phyloP scores from a whole-genome alignment of 306 rosid genomes.

The Nissolia schottii region DNA sequence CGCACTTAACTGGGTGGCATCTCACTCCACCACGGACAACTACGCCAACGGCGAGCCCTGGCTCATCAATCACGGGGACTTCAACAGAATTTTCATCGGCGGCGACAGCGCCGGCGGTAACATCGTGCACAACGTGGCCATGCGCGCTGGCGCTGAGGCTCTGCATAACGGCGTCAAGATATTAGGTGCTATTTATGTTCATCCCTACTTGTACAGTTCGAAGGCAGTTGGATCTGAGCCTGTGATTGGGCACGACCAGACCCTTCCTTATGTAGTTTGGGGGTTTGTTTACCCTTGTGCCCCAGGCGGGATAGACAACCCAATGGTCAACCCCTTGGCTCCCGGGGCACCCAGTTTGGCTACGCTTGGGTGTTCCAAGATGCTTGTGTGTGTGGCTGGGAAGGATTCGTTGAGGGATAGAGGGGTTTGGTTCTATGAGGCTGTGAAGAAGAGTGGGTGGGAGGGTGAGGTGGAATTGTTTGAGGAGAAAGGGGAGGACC shows the following conservation, averaged over 20 bases:
- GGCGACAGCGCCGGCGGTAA: conserved; percentile 39
- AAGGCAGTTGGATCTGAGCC: conserved; percentile 14
- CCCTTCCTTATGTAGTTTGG: background rate
- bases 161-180: background rate
- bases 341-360: conserved; percentile 27
- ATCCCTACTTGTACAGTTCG: conserved; percentile 27
- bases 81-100: conserved; percentile 2
- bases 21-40: background rate
- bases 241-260: background rate
- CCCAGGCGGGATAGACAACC: conserved; percentile 19
- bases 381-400: conserved; percentile 30
- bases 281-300: background rate
- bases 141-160: conserved; percentile 29
- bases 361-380: conserved; percentile 29
- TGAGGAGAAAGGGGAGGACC: conserved; percentile 23
- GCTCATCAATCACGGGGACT: conserved; percentile 35
- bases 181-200: conserved; percentile 20
- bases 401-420: conserved; percentile 24
- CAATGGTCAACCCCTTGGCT: conserved; percentile 26
- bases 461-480: conserved; percentile 21
- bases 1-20: conserved; percentile 23
- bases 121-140: conserved; percentile 14
- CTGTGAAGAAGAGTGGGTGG: conserved; percentile 36
- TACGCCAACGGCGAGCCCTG: conserved; percentile 4
- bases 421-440: conserved; percentile 32